These are phyloP conservation scores for Trichoderma atrobrunneum DNA, from an alignment of 2,329 filamentous ascomycete species.

Conservation along the genomic window DNA sequence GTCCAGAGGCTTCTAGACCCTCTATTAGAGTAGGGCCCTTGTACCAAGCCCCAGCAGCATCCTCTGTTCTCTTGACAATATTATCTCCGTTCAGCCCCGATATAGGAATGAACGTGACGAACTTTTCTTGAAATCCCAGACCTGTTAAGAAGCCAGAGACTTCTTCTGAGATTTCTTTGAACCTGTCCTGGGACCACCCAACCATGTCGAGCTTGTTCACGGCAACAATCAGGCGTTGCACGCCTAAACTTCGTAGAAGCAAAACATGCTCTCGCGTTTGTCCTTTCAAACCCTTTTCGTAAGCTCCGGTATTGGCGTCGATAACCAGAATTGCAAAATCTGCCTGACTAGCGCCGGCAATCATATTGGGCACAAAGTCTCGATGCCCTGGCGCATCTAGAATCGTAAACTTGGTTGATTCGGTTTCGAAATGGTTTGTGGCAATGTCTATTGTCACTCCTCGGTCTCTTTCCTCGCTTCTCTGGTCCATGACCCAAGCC, in stretches of 20 bases:
- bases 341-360: constrained; percentile 91
- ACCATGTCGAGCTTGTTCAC: constrained; percentile 95
- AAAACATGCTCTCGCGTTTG: constrained; percentile 94
- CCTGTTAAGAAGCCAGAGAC: constrained; percentile 77
- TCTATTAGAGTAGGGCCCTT: constrained; percentile 73
- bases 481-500: constrained; percentile 94
- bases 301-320: constrained; percentile 84
- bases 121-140: constrained; percentile 77
- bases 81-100: constrained; percentile 90
- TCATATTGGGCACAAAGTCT: constrained; percentile 99
- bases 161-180: constrained; percentile 80
- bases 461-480: constrained; percentile 80
- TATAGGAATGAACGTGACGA: constrained; percentile 83
- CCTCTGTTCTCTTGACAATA: constrained; percentile 60
- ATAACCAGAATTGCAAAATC: constrained; percentile 95
- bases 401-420: constrained; percentile 84
- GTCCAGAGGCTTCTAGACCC: constrained; percentile 79
- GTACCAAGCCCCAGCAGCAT: constrained; percentile 71
- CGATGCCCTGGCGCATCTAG: constrained; percentile 91
- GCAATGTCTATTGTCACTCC: constrained; percentile 97
- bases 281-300: constrained; percentile 88
- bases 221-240: constrained; percentile 82
- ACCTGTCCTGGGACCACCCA: constrained; percentile 77
- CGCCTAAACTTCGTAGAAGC: constrained; percentile 84
- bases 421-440: constrained; percentile 89